Conservation (phyloP, 2,329 filamentous ascomycete species). For the Penicillium aurantiogriseum region DNA sequence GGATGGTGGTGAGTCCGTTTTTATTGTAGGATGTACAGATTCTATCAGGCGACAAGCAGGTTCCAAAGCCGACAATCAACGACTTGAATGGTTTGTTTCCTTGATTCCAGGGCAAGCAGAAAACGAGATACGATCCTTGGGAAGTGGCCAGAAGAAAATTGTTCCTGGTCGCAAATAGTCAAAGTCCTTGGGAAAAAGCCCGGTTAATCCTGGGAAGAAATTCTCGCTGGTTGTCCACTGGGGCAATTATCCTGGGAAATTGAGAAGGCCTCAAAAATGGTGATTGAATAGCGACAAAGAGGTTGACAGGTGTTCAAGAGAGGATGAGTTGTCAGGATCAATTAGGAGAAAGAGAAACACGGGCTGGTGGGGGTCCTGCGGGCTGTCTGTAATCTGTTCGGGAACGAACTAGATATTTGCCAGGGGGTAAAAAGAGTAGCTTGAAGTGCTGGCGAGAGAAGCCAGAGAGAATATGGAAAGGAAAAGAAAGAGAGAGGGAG, state of each 20-base stretch:
- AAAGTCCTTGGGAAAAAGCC: slow-evolving; percentile 9
- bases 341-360: slow-evolving; percentile 8
- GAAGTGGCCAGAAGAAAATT: slow-evolving; percentile 14
- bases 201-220: slow-evolving; percentile 15
- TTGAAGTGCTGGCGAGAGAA: neutral
- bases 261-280: slow-evolving; percentile 7
- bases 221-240: slow-evolving; percentile 18
- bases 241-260: slow-evolving; percentile 23
- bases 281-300: slow-evolving; percentile 5
- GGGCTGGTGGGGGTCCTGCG: neutral
- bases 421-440: neutral
- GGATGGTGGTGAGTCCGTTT: slow-evolving; percentile 17
- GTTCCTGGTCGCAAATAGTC: slow-evolving; percentile 14
- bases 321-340: slow-evolving; percentile 4
- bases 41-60: slow-evolving; percentile 16
- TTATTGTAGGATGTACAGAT: slow-evolving; percentile 24
- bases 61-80: slow-evolving; percentile 17
- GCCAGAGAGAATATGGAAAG: slow-evolving; percentile 9
- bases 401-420: slow-evolving; percentile 1
- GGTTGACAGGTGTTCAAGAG: neutral
- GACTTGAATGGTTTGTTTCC: slow-evolving; percentile 14
- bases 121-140: slow-evolving; percentile 14
- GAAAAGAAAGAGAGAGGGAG: slow-evolving; percentile 3
- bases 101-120: slow-evolving; percentile 14
- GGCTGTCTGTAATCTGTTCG: slow-evolving; percentile 1